phyloP scores from a whole-genome alignment of 2,329 filamentous ascomycete species.

The Calcarisporium arbuscula region DNA sequence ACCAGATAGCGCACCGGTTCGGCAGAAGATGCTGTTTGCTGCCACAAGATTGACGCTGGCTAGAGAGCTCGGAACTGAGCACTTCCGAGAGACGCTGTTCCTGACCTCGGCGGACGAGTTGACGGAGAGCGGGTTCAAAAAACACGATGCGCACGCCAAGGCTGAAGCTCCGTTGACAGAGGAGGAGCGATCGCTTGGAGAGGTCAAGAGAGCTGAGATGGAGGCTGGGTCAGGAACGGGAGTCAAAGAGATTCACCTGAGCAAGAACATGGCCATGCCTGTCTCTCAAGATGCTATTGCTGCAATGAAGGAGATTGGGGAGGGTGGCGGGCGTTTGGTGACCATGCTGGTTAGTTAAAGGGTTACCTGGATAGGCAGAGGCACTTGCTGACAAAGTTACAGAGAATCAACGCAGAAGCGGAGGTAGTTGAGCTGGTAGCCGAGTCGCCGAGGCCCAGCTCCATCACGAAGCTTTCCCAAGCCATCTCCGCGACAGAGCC shows the following conservation, averaged over 20 bases:
- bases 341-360: conserved; percentile 56
- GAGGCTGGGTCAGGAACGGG: conserved; percentile 65
- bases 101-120: conserved; percentile 65
- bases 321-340: conserved; percentile 43
- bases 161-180: conserved; percentile 68
- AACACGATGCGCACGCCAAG: conserved; percentile 61
- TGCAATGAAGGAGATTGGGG: conserved; percentile 54
- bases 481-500: conserved; percentile 63
- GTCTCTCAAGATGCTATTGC: conserved; percentile 57
- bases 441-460: conserved; percentile 42
- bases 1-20: conserved; percentile 69
- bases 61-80: conserved; percentile 69
- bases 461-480: conserved; percentile 50
- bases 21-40: conserved; percentile 83
- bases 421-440: conserved; percentile 64
- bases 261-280: conserved; percentile 51
- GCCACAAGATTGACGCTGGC: conserved; percentile 69
- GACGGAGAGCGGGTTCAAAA: conserved; percentile 61
- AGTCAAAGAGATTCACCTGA: conserved; percentile 51
- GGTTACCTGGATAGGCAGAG: not conserved
- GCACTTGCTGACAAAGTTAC: conserved; percentile 1
- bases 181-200: conserved; percentile 65
- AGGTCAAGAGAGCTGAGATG: conserved; percentile 69
- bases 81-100: conserved; percentile 73
- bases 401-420: conserved; percentile 66